phyloP scores from a whole-genome alignment of 441 rosid genomes.

The Omphalea diandra region DNA sequence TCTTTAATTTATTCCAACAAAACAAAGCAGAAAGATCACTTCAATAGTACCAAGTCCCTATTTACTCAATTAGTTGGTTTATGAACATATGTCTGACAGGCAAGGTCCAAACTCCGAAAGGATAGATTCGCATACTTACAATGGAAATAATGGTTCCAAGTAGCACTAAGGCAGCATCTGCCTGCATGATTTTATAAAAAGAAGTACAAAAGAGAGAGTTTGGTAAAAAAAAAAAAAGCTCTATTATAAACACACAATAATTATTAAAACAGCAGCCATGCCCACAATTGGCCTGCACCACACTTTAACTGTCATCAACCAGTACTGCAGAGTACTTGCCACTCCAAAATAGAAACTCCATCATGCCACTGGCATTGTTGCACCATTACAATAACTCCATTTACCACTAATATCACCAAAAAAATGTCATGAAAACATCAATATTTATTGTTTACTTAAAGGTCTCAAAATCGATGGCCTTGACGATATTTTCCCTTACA shows the following conservation, averaged over 20 bases:
- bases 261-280: background rate
- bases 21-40: background rate
- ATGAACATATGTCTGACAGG: conserved; percentile 3
- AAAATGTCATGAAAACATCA: background rate
- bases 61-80: conserved; percentile 16
- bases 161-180: conserved; percentile 74
- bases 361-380: background rate
- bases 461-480: background rate
- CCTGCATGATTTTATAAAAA: conserved; percentile 50
- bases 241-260: background rate
- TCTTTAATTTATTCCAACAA: conserved; percentile 1
- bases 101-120: conserved; percentile 2
- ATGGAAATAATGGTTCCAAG: conserved; percentile 69
- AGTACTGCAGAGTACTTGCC: too few relatives aligned
- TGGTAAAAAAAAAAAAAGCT: conserved; percentile 12
- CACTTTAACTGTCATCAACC: too few relatives aligned
- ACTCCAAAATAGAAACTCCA: background rate
- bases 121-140: conserved; percentile 45
- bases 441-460: background rate
- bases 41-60: background rate
- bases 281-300: background rate
- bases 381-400: background rate
- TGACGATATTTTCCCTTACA: background rate
- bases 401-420: background rate
- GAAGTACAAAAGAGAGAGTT: conserved; percentile 16